Conservation (phyloP, 2,329 filamentous ascomycete species). For the Cadophora malorum region DNA sequence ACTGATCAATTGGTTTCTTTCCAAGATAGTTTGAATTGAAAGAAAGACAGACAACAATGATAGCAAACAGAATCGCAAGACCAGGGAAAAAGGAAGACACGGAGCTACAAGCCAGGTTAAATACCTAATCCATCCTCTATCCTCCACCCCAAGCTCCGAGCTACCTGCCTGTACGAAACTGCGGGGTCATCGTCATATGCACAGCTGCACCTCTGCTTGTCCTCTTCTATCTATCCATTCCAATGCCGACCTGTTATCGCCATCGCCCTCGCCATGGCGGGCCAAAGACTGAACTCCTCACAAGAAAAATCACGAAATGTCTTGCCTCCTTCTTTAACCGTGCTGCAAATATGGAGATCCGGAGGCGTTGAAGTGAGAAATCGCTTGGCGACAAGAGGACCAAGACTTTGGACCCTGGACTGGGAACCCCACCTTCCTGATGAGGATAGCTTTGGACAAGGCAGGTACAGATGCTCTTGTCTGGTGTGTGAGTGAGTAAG, state of each 20-base stretch:
- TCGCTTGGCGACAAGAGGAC: not conserved
- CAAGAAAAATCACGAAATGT: slow-evolving; percentile 8
- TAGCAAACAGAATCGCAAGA: not conserved
- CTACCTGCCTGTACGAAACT: not conserved
- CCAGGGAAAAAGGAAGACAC: not conserved
- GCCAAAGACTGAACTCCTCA: too few species aligned
- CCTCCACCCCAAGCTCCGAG: not conserved
- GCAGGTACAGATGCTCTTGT: too few species aligned
- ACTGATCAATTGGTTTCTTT: not conserved
- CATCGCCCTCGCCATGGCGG: not conserved
- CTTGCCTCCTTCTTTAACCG: slow-evolving; percentile 30
- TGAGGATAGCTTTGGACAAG: not conserved
- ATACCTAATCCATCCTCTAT: not conserved
- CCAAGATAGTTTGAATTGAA: not conserved
- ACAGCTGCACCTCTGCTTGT: not conserved
- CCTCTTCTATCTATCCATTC: not conserved
- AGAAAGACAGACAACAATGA: too few species aligned
- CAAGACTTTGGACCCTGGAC: slow-evolving; percentile 4
- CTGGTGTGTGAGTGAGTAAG: too few species aligned
- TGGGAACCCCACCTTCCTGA: slow-evolving; percentile 4
- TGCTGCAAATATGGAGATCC: slow-evolving; percentile 21
- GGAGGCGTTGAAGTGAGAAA: not conserved
- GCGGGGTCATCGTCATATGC: slow-evolving; percentile 9
- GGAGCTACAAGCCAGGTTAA: not conserved
- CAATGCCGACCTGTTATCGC: not conserved